These are phyloP conservation scores for Microascus cirrosus DNA, from an alignment of 2,329 filamentous ascomycete species.

Conservation along the genomic window DNA sequence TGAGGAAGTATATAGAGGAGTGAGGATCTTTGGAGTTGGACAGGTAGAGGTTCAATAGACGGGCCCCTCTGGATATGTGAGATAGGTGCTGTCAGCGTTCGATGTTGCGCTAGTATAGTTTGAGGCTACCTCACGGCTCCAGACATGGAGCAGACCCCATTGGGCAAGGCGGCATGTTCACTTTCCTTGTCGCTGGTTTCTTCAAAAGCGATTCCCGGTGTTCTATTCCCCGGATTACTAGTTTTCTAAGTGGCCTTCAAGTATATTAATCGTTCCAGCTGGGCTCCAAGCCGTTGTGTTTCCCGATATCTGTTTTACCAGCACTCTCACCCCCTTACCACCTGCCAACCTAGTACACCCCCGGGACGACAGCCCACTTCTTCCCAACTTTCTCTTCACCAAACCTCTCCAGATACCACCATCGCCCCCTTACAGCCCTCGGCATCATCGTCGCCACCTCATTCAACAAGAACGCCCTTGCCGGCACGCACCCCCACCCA, in stretches of 20 bases:
- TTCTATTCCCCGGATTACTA: no score
- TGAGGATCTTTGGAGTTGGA: neutral
- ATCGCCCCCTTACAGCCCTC: slow-evolving; percentile 65
- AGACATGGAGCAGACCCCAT: no score
- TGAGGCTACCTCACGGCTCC: no score
- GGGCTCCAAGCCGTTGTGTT: neutral
- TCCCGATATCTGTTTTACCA: neutral
- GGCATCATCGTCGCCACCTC: slow-evolving; percentile 87
- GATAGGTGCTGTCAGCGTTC: no score
- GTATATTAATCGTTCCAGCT: no score
- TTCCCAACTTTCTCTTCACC: slow-evolving; percentile 68
- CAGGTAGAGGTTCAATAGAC: neutral
- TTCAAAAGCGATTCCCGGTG: no score
- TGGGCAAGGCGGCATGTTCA: no score
- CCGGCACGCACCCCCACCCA: slow-evolving; percentile 58
- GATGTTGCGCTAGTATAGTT: no score
- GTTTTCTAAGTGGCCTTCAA: no score
- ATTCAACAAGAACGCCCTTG: slow-evolving; percentile 72
- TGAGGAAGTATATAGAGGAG: slow-evolving; percentile 56
- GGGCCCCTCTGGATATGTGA: neutral
- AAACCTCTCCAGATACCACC: slow-evolving; percentile 85
- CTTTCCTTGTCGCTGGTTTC: no score
- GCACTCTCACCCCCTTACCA: neutral
- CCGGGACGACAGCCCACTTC: slow-evolving; percentile 60
- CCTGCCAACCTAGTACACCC: slow-evolving; percentile 25